These are phyloP conservation scores for Phytophthora aleatoria DNA, from an alignment of 352 stramenopile genomes.

Conservation along the genomic window DNA sequence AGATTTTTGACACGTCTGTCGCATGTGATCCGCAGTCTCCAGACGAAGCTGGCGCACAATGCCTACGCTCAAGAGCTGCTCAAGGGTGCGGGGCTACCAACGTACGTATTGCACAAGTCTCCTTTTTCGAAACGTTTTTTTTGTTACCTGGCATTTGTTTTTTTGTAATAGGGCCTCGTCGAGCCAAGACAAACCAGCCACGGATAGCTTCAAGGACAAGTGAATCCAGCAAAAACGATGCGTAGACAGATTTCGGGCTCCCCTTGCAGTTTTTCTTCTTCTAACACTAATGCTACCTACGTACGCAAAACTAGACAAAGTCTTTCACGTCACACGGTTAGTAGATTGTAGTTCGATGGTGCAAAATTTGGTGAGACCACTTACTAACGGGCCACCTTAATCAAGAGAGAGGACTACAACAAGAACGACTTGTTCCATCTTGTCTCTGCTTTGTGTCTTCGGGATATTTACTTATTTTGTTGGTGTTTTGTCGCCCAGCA, in stretches of 20 bases:
- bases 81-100: conserved; percentile 10
- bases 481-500: conserved; percentile 32
- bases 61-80: conserved; percentile 29
- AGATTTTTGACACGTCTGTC: not conserved
- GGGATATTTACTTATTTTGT: conserved; percentile 8
- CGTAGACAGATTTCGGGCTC: not conserved
- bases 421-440: not conserved
- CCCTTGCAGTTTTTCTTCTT: too few relatives aligned
- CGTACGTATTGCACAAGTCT: conserved; percentile 6
- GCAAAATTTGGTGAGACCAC: conserved; percentile 8
- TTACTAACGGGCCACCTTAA: not conserved
- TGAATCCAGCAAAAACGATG: not conserved
- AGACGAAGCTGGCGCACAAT: conserved; percentile 28
- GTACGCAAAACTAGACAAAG: too few relatives aligned
- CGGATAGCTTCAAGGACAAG: conserved; percentile 7
- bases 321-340: too few relatives aligned
- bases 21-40: conserved; percentile 17
- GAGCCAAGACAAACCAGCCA: not conserved
- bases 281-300: too few relatives aligned
- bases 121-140: not conserved
- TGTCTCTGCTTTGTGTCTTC: not conserved
- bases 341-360: too few relatives aligned
- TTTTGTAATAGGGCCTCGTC: not conserved
- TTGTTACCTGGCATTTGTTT: too few relatives aligned
- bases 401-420: conserved; percentile 3